A percentile compares a stretch with the other conserved stretches of the same genome.
Conservation (phyloP, 148 eudicot genomes). For the Hydrangea macrophylla region DNA sequence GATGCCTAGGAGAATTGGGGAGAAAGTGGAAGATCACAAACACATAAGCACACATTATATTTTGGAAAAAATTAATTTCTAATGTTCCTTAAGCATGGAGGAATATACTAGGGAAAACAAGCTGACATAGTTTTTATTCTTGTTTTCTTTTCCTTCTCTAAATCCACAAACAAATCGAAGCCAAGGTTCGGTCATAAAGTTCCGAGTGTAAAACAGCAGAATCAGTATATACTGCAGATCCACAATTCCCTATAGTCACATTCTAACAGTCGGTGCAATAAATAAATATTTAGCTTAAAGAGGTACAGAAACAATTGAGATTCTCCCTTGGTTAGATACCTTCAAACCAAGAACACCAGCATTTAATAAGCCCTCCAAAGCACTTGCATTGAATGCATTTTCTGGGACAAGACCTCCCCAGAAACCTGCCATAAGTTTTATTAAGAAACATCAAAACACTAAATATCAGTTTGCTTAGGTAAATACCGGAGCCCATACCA, state of each 20-base stretch:
- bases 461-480: neutral
- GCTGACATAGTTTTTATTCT: too few relatives aligned
- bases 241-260: neutral
- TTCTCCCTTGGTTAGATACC: constrained; percentile 29
- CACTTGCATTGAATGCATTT: constrained; percentile 76
- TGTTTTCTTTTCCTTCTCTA: too few relatives aligned
- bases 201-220: neutral
- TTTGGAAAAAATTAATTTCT: too few relatives aligned
- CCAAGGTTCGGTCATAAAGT: neutral
- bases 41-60: neutral
- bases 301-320: neutral
- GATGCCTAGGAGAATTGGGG: neutral
- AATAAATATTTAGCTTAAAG: neutral
- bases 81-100: too few relatives aligned
- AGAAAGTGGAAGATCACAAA: neutral
- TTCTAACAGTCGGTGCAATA: neutral
- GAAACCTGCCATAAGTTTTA: constrained; percentile 53
- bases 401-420: constrained; percentile 99
- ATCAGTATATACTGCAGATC: neutral
- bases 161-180: too few relatives aligned
- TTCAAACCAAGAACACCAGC: constrained; percentile 96
- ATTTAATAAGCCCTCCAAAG: constrained; percentile 62
- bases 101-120: too few relatives aligned
- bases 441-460: neutral
- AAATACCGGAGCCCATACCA: constrained; percentile 49